Evolutionary conservation across 768 basidiomycete genomes (phyloP), one percentile per base, ranked within the genome.

Genomic region (Phlegmacium glaucopus): DNA sequence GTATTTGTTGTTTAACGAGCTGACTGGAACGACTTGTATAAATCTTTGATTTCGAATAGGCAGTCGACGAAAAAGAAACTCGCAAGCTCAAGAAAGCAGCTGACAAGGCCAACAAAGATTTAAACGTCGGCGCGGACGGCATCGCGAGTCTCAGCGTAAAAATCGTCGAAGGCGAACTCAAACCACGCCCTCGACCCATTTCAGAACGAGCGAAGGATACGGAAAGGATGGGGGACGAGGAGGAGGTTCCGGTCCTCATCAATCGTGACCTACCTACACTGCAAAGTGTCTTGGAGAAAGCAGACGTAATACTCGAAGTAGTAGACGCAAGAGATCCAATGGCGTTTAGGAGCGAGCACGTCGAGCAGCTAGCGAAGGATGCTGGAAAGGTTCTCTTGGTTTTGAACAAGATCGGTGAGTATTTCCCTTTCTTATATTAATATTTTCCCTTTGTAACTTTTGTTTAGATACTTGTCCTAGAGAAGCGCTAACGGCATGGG

Each of bases 351-450:
- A 89, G 85, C 57, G 61, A 63, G 27, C 74, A 76, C 49, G 47
- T 91, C 42, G 90, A 94, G 61, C 66, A 75, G 16, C 63, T 84
- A 40, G 65, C 69, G 15, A 64, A 65, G 29, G 69, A 61, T 15
- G 66, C 66, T 51, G 49, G 77, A 64, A 50, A 72, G 65, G 13
- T 86, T 10, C 55, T 85, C 15, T 65, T 93, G n/a, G 72, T 94
- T 13, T 64, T 96, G 45, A 94, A 87, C 65, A 96, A 96, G 72
- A 85, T 86, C 54, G 93, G 93, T 90, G 56, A 48, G 85, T 73
- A 22, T n/a, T 16, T 40, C 36, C 28, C 30, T 42, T 45, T 16
- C 29, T 27, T 13, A 7, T 36, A 10, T 29, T 48, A 28, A 42
- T 16, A 45, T 17, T 29, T 38, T 45, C 41, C 17, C 36, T 41